Evolutionary conservation across 1,284 basidiomycete species (phyloP), one percentile per base, ranked within the genome.

Genomic region (Golubevia pallescens): DNA sequence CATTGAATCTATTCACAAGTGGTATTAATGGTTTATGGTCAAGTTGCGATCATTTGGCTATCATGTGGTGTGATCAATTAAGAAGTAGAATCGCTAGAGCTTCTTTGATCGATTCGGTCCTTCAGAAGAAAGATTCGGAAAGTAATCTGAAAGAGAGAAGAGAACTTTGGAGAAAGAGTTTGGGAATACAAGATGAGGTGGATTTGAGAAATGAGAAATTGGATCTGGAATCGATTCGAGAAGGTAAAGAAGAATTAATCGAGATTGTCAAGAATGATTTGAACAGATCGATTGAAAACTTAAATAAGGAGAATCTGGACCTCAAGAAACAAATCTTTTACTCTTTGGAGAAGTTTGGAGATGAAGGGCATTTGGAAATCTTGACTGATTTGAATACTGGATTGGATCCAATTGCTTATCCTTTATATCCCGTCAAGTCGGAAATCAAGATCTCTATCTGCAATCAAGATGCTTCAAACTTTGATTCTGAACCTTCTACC

Each of bases 1-100:
- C 0, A 19, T 28, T 2, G 51, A 68, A 1, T 64, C 70, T 2
- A 2, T 81, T 67, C 61, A 85, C 81, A 4, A 64, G 67, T 6
- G 65, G 71, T 5, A 32, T 84, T 2, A 66, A 78, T 0, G 71
- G 70, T 20, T 70, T 84, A 0, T 85, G 82, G 82, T 74, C 73
- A 24, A 70, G 75, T 10, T 74, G 80, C 20, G 81, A 84, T 57
- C 82, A 85, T 55, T 66, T 85, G 3, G 80, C 80, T 52, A 74
- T 84, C 67, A 78, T 79, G 67, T 85, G 82, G 82, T 85, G 82
- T 67, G 81, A 85, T 60, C 82, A 85, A 66, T 69, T 85, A 42
- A 69, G 82, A 8, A 67, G 66, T 55, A 68, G 73, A 59, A 66
- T 84, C 8, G 81, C 80, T 2, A 63, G 68, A 68, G 58, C 20